Conservation (phyloP, 2,329 filamentous ascomycete species). For the Iodosphaeria phyllophila region DNA sequence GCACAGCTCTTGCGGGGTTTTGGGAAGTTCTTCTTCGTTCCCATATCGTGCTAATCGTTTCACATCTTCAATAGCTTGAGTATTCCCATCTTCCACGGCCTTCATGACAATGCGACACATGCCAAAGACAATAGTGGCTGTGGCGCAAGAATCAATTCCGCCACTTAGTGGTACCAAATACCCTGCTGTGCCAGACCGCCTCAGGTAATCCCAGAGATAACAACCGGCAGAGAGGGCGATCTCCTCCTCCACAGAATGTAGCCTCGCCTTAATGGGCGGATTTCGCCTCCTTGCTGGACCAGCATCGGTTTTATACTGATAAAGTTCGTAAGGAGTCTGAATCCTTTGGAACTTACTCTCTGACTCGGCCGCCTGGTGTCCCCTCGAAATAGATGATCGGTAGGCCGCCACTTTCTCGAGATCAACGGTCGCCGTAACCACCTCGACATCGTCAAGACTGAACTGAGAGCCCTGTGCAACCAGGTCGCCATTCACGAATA, state of each 20-base stretch:
- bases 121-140: slow-evolving; percentile 22
- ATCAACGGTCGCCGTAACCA: slow-evolving; percentile 46
- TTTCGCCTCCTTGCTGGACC: slow-evolving; percentile 21
- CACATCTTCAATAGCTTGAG: slow-evolving; percentile 18
- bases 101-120: slow-evolving; percentile 37
- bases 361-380: slow-evolving; percentile 33
- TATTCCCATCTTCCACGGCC: slow-evolving; percentile 24
- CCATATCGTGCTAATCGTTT: slow-evolving; percentile 15
- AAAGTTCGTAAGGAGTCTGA: slow-evolving; percentile 16
- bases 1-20: slow-evolving; percentile 37
- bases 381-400: slow-evolving; percentile 34
- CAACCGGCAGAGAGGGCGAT: slow-evolving; percentile 45
- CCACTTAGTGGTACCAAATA: slow-evolving; percentile 33
- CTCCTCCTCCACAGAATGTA: slow-evolving; percentile 45
- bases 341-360: slow-evolving; percentile 25
- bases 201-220: slow-evolving; percentile 48
- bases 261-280: slow-evolving; percentile 24
- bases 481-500: slow-evolving; percentile 42
- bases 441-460: slow-evolving; percentile 44
- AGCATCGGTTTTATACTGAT: slow-evolving; percentile 20
- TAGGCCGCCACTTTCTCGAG: slow-evolving; percentile 51
- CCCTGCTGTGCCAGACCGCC: slow-evolving; percentile 28
- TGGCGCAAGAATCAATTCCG: slow-evolving; percentile 41
- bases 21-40: slow-evolving; percentile 19
- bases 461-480: slow-evolving; percentile 51